A percentile compares a stretch with the other conserved stretches of the same genome.
These are phyloP conservation scores for Podochytrium sp. DNA, from an alignment of 192 early-diverging fungal genomes.

Conservation along the genomic window DNA sequence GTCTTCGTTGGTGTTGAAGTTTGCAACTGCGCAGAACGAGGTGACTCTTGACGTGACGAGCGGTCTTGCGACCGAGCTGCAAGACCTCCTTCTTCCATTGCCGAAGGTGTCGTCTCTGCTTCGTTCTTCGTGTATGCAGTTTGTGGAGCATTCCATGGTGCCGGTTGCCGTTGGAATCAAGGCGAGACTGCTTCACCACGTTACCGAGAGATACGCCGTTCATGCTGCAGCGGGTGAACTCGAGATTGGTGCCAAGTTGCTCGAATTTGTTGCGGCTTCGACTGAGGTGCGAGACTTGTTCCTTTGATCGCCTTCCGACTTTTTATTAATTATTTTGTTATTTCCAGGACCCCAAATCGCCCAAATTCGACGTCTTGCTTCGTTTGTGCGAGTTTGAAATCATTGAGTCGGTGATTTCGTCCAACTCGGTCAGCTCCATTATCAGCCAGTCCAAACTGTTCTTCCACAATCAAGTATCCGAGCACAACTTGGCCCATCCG, in stretches of 20 bases:
- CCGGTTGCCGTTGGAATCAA: not conserved
- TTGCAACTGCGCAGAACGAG: not conserved
- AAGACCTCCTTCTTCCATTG: not conserved
- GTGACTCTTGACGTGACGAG: not conserved
- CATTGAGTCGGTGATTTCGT: not conserved
- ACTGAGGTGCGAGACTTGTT: too few relatives aligned
- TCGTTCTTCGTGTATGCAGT: conserved; percentile 3
- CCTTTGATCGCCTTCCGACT: too few relatives aligned
- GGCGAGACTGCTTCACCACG: not conserved
- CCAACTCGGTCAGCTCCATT: not conserved
- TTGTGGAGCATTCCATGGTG: conserved; percentile 1
- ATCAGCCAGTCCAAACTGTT: conserved; percentile 11
- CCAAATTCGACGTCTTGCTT: not conserved
- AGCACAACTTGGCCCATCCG: conserved; percentile 23
- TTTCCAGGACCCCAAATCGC: not conserved
- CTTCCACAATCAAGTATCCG: not conserved
- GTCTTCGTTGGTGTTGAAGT: conserved; percentile 55
- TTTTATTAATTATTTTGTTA: too few relatives aligned
- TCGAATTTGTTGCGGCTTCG: not conserved
- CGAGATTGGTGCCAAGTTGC: not conserved
- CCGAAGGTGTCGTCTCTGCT: not conserved
- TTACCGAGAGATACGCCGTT: not conserved
- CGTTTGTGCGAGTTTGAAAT: conserved; percentile 12
- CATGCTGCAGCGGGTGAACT: not conserved
- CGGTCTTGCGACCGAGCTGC: not conserved